Conservation (phyloP, 495 filamentous ascomycete genomes). For the Cercophora samala region DNA sequence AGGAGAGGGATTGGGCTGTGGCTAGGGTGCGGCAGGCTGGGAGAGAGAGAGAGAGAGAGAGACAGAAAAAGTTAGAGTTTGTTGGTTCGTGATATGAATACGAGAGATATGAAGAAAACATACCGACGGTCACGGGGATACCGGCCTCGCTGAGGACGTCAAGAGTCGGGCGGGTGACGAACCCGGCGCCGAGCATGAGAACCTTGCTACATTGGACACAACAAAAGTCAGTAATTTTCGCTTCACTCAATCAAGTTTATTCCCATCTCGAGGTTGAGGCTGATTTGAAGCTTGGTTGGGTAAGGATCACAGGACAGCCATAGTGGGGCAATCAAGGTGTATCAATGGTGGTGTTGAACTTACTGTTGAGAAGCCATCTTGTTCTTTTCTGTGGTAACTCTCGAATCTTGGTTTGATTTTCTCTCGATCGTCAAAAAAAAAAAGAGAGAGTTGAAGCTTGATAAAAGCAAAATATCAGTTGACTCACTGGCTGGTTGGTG, state of each 20-base stretch:
- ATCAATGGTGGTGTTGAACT: conserved; percentile 6
- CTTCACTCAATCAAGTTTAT: neutral
- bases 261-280: neutral
- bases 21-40: conserved; percentile 83
- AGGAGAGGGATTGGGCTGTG: conserved; percentile 68
- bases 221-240: conserved; percentile 11
- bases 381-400: neutral
- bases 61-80: neutral
- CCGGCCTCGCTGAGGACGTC: conserved; percentile 71
- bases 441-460: neutral
- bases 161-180: conserved; percentile 77
- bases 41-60: no score
- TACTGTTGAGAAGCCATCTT: conserved; percentile 39
- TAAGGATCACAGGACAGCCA: neutral
- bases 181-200: conserved; percentile 73
- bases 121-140: conserved; percentile 81
- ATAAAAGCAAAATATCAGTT: conserved; percentile 6
- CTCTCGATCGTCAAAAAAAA: conserved; percentile 9
- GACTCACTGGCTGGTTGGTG: conserved; percentile 13
- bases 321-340: neutral
- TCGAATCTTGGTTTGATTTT: neutral
- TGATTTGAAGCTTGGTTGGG: neutral
- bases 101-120: conserved; percentile 34
- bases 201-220: conserved; percentile 39
- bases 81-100: neutral